Evolutionary conservation across 2,329 filamentous ascomycete species (phyloP).

Genomic region (Ophiosphaerella narmari): DNA sequence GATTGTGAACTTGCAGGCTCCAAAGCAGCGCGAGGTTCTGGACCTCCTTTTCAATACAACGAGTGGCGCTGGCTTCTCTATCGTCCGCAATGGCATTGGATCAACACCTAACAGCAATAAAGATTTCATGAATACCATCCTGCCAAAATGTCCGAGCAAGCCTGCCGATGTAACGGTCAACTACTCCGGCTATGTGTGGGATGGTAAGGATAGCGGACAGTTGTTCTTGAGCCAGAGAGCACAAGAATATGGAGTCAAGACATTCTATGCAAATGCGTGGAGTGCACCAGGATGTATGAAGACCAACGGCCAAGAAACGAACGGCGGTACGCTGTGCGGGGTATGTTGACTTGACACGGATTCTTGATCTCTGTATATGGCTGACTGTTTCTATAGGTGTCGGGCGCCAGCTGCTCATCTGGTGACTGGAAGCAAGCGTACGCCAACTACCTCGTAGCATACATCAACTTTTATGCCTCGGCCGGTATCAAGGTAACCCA

Average conservation of each 20-base stretch:
- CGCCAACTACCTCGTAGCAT: conserved; percentile 55
- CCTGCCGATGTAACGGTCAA: conserved; percentile 16
- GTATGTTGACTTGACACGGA: conserved; percentile 35
- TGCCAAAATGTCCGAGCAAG: conserved; percentile 28
- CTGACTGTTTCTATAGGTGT: conserved; percentile 14
- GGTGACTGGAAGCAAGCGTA: conserved; percentile 57
- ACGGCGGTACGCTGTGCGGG: conserved; percentile 54
- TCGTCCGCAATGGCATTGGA: conserved; percentile 54
- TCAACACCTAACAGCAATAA: conserved; percentile 48
- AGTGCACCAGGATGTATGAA: conserved; percentile 59
- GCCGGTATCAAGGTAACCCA: conserved; percentile 48
- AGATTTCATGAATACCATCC: conserved; percentile 43
- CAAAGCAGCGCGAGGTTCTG: conserved; percentile 49
- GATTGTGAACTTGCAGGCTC: conserved; percentile 48
- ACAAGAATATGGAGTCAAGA: conserved; percentile 49
- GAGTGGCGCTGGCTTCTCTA: conserved; percentile 51
- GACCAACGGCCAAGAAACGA: conserved; percentile 51
- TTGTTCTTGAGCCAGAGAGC: conserved; percentile 59
- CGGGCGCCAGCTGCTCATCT: conserved; percentile 39
- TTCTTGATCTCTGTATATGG: neutral
- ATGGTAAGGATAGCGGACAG: conserved; percentile 49
- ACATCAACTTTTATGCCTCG: conserved; percentile 50
- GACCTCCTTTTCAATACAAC: conserved; percentile 54
- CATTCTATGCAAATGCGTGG: conserved; percentile 57
- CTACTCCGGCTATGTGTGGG: conserved; percentile 27